Conservation (phyloP, 2,329 filamentous ascomycete genomes). For the Aplosporella prunicola region DNA sequence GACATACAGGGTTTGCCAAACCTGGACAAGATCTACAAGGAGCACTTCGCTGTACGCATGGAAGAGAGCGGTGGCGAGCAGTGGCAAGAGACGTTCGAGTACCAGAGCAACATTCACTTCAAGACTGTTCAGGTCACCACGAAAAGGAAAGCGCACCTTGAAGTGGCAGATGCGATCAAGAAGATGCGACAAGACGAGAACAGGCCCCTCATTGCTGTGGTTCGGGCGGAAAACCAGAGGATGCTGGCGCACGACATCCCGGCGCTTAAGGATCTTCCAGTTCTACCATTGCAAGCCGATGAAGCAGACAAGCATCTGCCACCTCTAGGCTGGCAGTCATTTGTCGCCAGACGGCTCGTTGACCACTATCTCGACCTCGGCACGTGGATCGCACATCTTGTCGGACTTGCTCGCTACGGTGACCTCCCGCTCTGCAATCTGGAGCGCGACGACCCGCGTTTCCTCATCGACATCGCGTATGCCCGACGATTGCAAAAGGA, state of each 20-base stretch:
- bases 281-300: conserved; percentile 72
- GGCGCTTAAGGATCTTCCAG: conserved; percentile 71
- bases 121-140: conserved; percentile 82
- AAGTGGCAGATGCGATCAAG: conserved; percentile 79
- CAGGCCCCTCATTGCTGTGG: conserved; percentile 70
- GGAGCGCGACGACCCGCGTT: conserved; percentile 86
- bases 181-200: conserved; percentile 80
- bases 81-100: conserved; percentile 74
- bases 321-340: conserved; percentile 85
- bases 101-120: conserved; percentile 79
- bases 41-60: conserved; percentile 57
- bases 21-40: conserved; percentile 75
- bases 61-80: conserved; percentile 58
- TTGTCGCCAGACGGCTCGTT: conserved; percentile 76
- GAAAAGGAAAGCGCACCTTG: conserved; percentile 76
- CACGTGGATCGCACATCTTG: conserved; percentile 81
- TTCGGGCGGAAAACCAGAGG: conserved; percentile 80
- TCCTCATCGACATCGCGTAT: conserved; percentile 92
- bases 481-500: conserved; percentile 82
- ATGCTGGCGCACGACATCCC: conserved; percentile 79
- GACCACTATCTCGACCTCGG: conserved; percentile 88
- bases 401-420: conserved; percentile 80
- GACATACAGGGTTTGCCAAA: conserved; percentile 85
- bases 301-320: conserved; percentile 77
- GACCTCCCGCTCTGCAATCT: conserved; percentile 93